phyloP scores from a whole-genome alignment of 169 alveolate genomes.

The Plasmodium vivax region DNA sequence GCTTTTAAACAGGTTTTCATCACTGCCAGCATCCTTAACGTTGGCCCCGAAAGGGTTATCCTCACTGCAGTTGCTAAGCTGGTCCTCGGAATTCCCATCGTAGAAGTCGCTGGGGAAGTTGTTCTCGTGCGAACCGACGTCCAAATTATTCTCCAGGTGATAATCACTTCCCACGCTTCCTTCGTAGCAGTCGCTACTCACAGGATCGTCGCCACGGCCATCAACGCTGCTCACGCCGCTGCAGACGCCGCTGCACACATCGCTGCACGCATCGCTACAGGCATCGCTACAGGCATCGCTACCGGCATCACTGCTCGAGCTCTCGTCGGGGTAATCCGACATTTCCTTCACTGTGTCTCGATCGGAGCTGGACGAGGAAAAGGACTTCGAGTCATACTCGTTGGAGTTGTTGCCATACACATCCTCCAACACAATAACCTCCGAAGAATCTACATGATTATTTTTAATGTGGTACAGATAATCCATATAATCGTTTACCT shows the following conservation, averaged over 20 bases:
- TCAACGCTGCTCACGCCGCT: slow-evolving; percentile 4
- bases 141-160: slow-evolving; percentile 2
- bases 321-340: slow-evolving; percentile 73
- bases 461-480: slow-evolving; percentile 53
- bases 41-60: neutral
- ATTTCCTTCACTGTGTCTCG: slow-evolving; percentile 54
- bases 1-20: neutral
- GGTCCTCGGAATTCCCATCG: neutral
- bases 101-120: neutral
- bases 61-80: neutral
- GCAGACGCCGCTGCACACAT: neutral
- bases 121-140: neutral
- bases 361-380: slow-evolving; percentile 36
- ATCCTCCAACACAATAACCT: slow-evolving; percentile 62
- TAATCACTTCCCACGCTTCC: neutral
- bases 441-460: slow-evolving; percentile 40
- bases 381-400: slow-evolving; percentile 54
- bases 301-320: slow-evolving; percentile 1
- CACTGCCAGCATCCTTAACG: neutral
- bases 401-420: slow-evolving; percentile 36
- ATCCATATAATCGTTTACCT: slow-evolving; percentile 50
- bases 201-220: neutral
- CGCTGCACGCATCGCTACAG: neutral
- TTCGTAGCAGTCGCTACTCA: neutral
- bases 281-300: neutral